phyloP scores from a whole-genome alignment of 2,329 filamentous ascomycete genomes.

The Epichloe baconii region DNA sequence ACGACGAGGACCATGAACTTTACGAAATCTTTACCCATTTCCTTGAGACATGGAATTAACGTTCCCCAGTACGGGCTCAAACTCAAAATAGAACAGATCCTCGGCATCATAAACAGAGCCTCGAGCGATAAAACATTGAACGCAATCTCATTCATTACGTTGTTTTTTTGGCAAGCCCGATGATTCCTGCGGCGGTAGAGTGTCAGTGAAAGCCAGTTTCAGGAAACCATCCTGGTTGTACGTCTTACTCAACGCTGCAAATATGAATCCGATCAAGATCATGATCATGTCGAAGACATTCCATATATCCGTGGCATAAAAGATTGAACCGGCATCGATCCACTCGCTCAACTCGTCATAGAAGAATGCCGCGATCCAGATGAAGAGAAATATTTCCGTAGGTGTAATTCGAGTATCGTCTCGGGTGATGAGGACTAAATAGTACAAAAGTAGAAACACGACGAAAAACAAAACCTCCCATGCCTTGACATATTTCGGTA shows the following conservation, averaged over 20 bases:
- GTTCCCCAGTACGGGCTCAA: constrained; percentile 85
- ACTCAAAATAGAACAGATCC: constrained; percentile 76
- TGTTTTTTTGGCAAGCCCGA: constrained; percentile 33
- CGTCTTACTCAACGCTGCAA: constrained; percentile 55
- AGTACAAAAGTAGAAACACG: constrained; percentile 67
- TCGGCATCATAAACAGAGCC: constrained; percentile 79
- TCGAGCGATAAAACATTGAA: constrained; percentile 87
- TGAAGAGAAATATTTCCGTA: constrained; percentile 60
- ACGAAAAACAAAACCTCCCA: constrained; percentile 76
- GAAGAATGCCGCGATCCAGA: constrained; percentile 79
- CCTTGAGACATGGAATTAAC: constrained; percentile 77
- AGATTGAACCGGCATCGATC: constrained; percentile 72
- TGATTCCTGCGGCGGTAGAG: constrained; percentile 15
- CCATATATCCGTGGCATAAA: constrained; percentile 77
- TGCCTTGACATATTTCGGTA: constrained; percentile 72
- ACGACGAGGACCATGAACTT: constrained; percentile 72
- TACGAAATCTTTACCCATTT: constrained; percentile 88
- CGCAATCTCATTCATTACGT: constrained; percentile 56
- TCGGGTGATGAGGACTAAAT: constrained; percentile 67
- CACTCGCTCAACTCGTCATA: constrained; percentile 82
- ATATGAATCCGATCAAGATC: constrained; percentile 58
- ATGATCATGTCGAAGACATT: constrained; percentile 62
- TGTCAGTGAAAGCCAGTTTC: neutral
- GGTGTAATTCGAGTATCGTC: constrained; percentile 52
- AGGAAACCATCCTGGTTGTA: constrained; percentile 4